These are phyloP conservation scores for Gossypium schwendimanii DNA, from an alignment of 441 rosid genomes.

Conservation along the genomic window DNA sequence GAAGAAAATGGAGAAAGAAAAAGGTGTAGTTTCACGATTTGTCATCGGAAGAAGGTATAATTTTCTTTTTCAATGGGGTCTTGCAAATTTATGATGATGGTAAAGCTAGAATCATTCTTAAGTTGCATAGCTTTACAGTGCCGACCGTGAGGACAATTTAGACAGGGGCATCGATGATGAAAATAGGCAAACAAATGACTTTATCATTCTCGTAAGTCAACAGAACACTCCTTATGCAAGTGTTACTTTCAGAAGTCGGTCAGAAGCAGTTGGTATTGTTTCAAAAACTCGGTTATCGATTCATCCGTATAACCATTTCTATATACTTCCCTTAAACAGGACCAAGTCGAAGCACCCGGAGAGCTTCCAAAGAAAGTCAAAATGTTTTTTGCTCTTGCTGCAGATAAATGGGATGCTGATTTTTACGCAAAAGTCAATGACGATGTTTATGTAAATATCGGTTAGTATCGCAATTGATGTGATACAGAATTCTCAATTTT, in stretches of 20 bases:
- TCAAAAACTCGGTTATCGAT: neutral
- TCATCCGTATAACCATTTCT: conserved; percentile 9
- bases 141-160: conserved; percentile 70
- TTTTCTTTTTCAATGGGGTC: neutral
- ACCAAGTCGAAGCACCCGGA: conserved; percentile 52
- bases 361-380: conserved; percentile 52
- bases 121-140: conserved; percentile 39
- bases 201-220: conserved; percentile 67
- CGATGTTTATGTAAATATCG: conserved; percentile 52
- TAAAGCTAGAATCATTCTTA: conserved; percentile 9
- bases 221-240: neutral
- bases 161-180: conserved; percentile 71
- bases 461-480: conserved; percentile 27
- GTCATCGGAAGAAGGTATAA: conserved; percentile 69
- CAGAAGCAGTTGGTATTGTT: conserved; percentile 1
- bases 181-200: conserved; percentile 66
- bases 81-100: conserved; percentile 8
- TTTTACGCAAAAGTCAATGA: conserved; percentile 68
- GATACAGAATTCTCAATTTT: neutral
- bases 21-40: conserved; percentile 57
- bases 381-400: conserved; percentile 57
- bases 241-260: neutral
- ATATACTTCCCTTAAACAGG: conserved; percentile 27
- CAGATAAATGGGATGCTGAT: conserved; percentile 67
- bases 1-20: conserved; percentile 42